Conservation (phyloP, 441 rosid species). For the Pelargonium fulgidum region DNA sequence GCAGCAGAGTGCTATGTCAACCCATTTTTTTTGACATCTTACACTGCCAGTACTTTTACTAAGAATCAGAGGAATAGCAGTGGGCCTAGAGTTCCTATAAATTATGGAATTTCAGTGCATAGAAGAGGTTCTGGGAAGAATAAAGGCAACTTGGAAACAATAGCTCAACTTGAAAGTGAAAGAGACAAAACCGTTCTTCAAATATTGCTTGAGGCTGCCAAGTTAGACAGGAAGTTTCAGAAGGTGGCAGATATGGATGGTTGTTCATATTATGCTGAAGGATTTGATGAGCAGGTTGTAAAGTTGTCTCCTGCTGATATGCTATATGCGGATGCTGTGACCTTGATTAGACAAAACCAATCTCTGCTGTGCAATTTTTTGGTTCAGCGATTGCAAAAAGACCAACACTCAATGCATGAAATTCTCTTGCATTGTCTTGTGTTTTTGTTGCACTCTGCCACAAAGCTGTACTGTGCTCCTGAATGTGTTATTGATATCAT, state of each 20-base stretch:
- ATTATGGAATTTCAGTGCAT: slow-evolving; percentile 28
- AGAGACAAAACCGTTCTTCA: slow-evolving; percentile 74
- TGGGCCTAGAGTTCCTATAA: slow-evolving; percentile 25
- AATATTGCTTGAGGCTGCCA: slow-evolving; percentile 69
- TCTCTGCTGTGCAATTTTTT: slow-evolving; percentile 56
- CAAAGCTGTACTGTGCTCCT: slow-evolving; percentile 53
- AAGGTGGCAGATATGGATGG: slow-evolving; percentile 26
- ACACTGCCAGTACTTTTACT: slow-evolving; percentile 30
- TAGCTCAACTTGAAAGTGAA: slow-evolving; percentile 54
- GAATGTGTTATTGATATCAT: slow-evolving; percentile 55
- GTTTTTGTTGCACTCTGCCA: slow-evolving; percentile 64
- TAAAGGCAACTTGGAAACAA: slow-evolving; percentile 34
- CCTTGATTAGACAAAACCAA: slow-evolving; percentile 79
- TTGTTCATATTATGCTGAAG: slow-evolving; percentile 29
- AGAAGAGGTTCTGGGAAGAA: slow-evolving; percentile 30
- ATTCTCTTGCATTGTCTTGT: slow-evolving; percentile 67
- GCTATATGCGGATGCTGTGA: slow-evolving; percentile 61
- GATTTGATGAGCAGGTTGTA: slow-evolving; percentile 39
- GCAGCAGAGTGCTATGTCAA: slow-evolving; percentile 90
- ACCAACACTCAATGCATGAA: slow-evolving; percentile 65
- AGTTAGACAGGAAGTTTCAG: slow-evolving; percentile 52
- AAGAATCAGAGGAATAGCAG: slow-evolving; percentile 21
- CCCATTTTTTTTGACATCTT: slow-evolving; percentile 64
- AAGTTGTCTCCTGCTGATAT: slow-evolving; percentile 48
- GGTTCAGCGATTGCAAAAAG: slow-evolving; percentile 51